phyloP scores from a whole-genome alignment of 163 green algal species.

The Coccomyxa subellipsoidea region DNA sequence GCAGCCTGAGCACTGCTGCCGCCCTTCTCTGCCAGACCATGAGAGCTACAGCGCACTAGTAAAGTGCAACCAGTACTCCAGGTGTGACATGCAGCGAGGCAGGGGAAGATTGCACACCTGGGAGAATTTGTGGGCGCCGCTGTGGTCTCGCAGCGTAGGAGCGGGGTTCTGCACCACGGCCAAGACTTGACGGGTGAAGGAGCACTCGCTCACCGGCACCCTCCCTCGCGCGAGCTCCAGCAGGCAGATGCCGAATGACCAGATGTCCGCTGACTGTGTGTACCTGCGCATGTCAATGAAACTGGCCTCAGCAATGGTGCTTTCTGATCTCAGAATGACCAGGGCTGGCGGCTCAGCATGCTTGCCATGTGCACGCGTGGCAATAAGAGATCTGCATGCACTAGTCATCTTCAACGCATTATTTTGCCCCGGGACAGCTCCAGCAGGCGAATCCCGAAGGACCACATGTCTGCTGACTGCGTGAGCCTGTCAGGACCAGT shows the following conservation, averaged over 20 bases:
- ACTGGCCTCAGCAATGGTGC: too few species aligned
- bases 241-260: slow-evolving; percentile 96
- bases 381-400: too few species aligned
- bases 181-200: background rate
- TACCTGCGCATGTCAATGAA: background rate
- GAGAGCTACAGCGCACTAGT: too few species aligned
- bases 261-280: slow-evolving; percentile 86
- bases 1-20: too few species aligned
- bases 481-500: background rate
- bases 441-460: slow-evolving; percentile 93
- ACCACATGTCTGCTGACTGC: slow-evolving; percentile 94
- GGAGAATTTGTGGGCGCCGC: background rate
- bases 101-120: too few species aligned
- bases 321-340: too few species aligned
- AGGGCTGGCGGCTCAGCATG: too few species aligned
- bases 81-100: background rate
- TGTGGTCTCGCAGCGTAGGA: background rate
- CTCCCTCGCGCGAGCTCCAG: slow-evolving; percentile 87
- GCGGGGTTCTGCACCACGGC: background rate
- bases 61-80: too few species aligned
- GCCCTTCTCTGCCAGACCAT: too few species aligned
- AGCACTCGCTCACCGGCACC: slow-evolving; percentile 52
- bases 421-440: slow-evolving; percentile 85
- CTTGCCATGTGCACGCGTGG: too few species aligned
- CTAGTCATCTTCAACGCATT: too few species aligned